A percentile compares a stretch with the other conserved stretches of the same genome.
phyloP scores from a whole-genome alignment of 495 filamentous ascomycete genomes.

The Xylaria acuta region DNA sequence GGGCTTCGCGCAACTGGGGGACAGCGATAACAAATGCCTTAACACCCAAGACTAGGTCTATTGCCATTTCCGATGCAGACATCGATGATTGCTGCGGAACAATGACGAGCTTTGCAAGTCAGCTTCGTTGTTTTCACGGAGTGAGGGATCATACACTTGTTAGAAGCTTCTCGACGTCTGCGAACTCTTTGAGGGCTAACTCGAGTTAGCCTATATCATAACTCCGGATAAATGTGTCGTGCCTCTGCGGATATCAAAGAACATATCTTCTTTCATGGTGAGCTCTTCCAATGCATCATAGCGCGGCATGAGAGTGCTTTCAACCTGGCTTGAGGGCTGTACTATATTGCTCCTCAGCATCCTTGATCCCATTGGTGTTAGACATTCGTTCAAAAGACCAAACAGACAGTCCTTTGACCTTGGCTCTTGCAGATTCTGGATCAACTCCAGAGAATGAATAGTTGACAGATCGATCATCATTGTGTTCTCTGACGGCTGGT shows the following conservation, averaged over 20 bases:
- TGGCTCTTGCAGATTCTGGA: slow-evolving; percentile 80
- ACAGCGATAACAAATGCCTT: slow-evolving; percentile 79
- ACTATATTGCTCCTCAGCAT: slow-evolving; percentile 81
- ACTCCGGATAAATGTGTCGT: slow-evolving; percentile 22
- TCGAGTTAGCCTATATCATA: slow-evolving; percentile 25
- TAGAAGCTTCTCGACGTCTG: slow-evolving; percentile 72
- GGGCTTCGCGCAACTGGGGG: slow-evolving; percentile 68
- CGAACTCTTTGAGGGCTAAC: slow-evolving; percentile 72
- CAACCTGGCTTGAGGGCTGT: slow-evolving; percentile 81
- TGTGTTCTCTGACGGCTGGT: slow-evolving; percentile 85
- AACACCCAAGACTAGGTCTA: slow-evolving; percentile 87
- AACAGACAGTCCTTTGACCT: slow-evolving; percentile 82
- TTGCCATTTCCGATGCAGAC: slow-evolving; percentile 73
- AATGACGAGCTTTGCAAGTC: slow-evolving; percentile 46
- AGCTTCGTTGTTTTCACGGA: slow-evolving; percentile 26
- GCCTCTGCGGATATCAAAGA: slow-evolving; percentile 75
- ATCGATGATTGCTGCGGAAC: slow-evolving; percentile 63
- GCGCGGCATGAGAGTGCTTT: slow-evolving; percentile 64
- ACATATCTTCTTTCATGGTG: slow-evolving; percentile 84
- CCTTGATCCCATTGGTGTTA: slow-evolving; percentile 86
- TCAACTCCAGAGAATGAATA: slow-evolving; percentile 82
- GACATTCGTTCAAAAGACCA: slow-evolving; percentile 81
- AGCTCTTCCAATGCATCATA: slow-evolving; percentile 88
- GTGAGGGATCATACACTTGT: slow-evolving; percentile 55
- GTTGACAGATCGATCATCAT: slow-evolving; percentile 95